These are phyloP conservation scores for Micractinium conductrix DNA, from an alignment of 139 green algal genomes.

Conservation along the genomic window DNA sequence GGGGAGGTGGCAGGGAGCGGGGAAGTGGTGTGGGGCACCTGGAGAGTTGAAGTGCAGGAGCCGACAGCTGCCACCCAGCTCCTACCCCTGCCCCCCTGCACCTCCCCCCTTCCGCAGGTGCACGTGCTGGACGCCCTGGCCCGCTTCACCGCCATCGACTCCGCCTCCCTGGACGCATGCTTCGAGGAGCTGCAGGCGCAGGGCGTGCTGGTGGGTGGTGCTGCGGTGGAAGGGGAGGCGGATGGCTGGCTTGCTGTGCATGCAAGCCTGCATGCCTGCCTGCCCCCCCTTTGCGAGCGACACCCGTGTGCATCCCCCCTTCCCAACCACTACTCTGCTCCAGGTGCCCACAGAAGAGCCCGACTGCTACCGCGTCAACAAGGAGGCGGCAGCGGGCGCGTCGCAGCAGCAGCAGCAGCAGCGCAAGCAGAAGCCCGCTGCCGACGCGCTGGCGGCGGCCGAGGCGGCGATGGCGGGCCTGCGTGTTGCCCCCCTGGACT, in stretches of 20 bases:
- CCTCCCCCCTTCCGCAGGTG: background rate
- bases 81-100: background rate
- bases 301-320: background rate
- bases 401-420: too few relatives aligned
- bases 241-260: background rate
- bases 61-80: background rate
- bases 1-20: background rate
- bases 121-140: constrained; percentile 26
- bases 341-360: constrained; percentile 1
- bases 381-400: background rate
- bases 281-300: background rate
- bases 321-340: background rate
- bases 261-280: background rate
- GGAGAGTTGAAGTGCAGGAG: background rate
- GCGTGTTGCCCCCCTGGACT: background rate
- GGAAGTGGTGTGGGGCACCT: background rate
- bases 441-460: background rate
- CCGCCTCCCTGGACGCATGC: constrained; percentile 5
- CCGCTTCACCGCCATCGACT: constrained; percentile 8
- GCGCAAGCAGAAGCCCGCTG: background rate
- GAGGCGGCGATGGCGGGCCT: background rate
- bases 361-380: background rate
- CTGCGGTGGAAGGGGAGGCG: background rate
- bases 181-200: background rate
- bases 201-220: constrained; percentile 1